Evolutionary conservation across 352 stramenopile species (phyloP).

Genomic region (Blastocystis sp.): DNA sequence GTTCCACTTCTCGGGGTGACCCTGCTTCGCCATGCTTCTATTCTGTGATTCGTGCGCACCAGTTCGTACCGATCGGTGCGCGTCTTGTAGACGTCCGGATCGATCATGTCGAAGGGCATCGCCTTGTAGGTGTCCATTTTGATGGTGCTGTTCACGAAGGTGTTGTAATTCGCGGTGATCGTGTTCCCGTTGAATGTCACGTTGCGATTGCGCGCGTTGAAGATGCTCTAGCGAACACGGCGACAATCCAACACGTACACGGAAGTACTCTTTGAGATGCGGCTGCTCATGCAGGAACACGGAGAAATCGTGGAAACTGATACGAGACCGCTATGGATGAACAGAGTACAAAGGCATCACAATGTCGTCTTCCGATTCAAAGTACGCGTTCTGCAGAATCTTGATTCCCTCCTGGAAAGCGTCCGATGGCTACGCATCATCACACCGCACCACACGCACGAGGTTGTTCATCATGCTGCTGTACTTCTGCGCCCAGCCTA

Average conservation of each 20-base stretch:
- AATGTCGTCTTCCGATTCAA: conserved; percentile 26
- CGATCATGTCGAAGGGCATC: conserved; percentile 68
- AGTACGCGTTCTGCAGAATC: conserved; percentile 63
- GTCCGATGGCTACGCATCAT: conserved; percentile 37
- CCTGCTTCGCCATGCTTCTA: conserved; percentile 33
- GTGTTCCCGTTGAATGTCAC: conserved; percentile 66
- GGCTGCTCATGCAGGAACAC: conserved; percentile 61
- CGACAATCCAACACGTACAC: neutral
- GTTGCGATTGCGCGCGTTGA: conserved; percentile 54
- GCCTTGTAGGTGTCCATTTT: conserved; percentile 30
- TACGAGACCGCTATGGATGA: conserved; percentile 27
- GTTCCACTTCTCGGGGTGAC: conserved; percentile 41
- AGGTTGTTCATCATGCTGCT: conserved; percentile 60
- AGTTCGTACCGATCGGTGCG: conserved; percentile 15
- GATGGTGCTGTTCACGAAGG: conserved; percentile 22
- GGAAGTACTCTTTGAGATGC: conserved; percentile 57
- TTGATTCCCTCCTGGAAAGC: conserved; percentile 60
- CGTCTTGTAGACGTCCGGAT: conserved; percentile 63
- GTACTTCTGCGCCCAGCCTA: conserved; percentile 68
- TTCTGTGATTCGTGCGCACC: neutral
- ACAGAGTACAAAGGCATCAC: neutral
- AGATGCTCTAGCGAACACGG: conserved; percentile 18
- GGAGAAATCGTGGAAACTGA: conserved; percentile 69
- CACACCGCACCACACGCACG: neutral
- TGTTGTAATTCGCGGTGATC: conserved; percentile 68